Percentiles rank a stretch among this genome's conserved stretches.
Conservation (phyloP, 306 rosid species). For the Vigna mungo region DNA sequence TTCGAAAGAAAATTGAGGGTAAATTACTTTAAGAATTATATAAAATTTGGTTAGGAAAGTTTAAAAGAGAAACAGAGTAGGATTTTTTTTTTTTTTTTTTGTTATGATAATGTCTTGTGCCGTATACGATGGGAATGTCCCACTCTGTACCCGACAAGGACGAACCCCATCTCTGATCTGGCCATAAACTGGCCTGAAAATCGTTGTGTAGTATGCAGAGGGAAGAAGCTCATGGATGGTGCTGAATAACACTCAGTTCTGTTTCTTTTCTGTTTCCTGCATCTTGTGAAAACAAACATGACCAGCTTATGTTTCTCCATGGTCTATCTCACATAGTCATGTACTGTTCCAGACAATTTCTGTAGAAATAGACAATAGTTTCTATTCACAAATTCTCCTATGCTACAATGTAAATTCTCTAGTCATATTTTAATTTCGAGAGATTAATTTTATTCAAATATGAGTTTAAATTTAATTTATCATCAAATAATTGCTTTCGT, state of each 20-base stretch:
- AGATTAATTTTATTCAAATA: too few relatives aligned
- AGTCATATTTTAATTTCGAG: too few relatives aligned
- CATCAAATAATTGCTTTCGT: too few relatives aligned
- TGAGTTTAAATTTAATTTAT: too few relatives aligned
- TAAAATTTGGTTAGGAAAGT: not conserved
- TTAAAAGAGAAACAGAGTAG: not conserved
- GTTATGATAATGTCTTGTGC: not conserved
- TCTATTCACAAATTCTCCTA: constrained; percentile 37
- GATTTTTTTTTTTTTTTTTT: not conserved
- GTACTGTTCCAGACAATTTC: constrained; percentile 39
- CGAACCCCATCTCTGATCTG: constrained; percentile 10
- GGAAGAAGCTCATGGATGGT: constrained; percentile 15
- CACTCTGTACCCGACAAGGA: constrained; percentile 20
- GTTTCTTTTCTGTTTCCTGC: constrained; percentile 46
- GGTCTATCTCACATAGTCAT: constrained; percentile 48
- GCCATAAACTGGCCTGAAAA: constrained; percentile 44
- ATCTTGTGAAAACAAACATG: constrained; percentile 48
- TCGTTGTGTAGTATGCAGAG: constrained; percentile 35
- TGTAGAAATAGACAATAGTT: constrained; percentile 40
- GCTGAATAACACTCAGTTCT: not conserved
- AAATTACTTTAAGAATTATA: not conserved
- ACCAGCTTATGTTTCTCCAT: constrained; percentile 20
- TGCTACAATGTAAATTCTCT: not conserved
- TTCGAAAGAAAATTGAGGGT: not conserved
- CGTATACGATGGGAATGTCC: constrained; percentile 4